Evolutionary conservation across 1,139 yeast species (phyloP), one percentile per base, ranked within the genome.

Genomic region (Debaryomyces psychrophilus): DNA sequence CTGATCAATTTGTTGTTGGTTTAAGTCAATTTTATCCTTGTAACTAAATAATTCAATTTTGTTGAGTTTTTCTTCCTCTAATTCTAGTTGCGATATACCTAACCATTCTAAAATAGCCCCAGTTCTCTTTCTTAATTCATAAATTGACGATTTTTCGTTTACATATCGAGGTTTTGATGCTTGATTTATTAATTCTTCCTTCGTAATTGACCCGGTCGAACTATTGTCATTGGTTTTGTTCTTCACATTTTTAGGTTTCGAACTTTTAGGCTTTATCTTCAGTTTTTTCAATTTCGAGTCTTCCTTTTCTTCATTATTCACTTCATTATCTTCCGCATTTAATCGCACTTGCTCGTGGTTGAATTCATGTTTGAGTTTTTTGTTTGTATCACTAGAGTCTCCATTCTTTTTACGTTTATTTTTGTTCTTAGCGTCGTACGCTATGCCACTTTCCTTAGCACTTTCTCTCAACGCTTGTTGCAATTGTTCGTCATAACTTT

Each of bases 71-170:
- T 90, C 97, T 44, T 79, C 81, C 37, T 83, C 85, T 50, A 90
- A 69, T 59, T 93, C 97, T 48, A 83, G 65, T 62, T 90, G 96
- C 2, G 95, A 86, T 41, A 96, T 75, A 7, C 90, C 90, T 26
- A 92, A 77, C 77, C 92, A 93, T 67, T 93, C 98, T 57, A 92
- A 71, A 15, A 93, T 90, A 2, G 97, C 95, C 4, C 92, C 87
- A 1, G 90, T 88, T 47, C 99, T 77, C 59, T 90, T 85, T 46
- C 92, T 81, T 83, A 92, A 83, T 61, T 92, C 99, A 54, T 80
- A 79, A 49, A 90, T 68, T 2, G 90, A 78, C 2, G 89, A 80
- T 46, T 88, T 79, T 9, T 85, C 82, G 49, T 85, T 85, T 6
- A 96, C 97, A 46, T 82, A 74, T 44, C 96, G 78, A 11, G 98